Percentiles rank a stretch among this genome's conserved stretches.
Conservation (phyloP, 192 early-diverging fungal species). For the Blastocladiella britannica region DNA sequence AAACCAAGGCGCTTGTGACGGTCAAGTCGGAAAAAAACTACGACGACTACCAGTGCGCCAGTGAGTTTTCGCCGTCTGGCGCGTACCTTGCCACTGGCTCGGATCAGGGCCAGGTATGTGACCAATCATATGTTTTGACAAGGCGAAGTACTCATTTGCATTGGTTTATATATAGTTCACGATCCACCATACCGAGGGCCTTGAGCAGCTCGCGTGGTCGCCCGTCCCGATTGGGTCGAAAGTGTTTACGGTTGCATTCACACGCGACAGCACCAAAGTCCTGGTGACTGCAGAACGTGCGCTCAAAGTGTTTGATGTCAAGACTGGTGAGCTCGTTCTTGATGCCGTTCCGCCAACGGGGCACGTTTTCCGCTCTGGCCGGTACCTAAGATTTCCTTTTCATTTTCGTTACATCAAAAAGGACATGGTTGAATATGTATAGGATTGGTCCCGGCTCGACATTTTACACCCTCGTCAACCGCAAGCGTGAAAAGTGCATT, state of each 20-base stretch:
- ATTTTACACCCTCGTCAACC: neutral
- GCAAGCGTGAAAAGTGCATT: neutral
- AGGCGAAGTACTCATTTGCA: too few species aligned
- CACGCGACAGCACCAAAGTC: neutral
- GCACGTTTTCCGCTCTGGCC: neutral
- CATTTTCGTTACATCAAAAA: too few species aligned
- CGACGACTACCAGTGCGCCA: neutral
- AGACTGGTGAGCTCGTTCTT: neutral
- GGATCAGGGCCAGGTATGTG: neutral
- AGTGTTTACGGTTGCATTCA: neutral
- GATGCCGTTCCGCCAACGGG: neutral
- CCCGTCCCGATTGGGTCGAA: neutral
- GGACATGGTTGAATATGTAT: too few species aligned
- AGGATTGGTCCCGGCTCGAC: neutral
- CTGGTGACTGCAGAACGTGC: neutral
- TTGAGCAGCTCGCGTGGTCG: neutral
- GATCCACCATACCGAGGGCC: neutral
- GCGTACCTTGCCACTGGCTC: neutral
- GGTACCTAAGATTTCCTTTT: too few species aligned
- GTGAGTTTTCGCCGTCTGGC: neutral
- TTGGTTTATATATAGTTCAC: too few species aligned
- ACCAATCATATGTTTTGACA: too few species aligned
- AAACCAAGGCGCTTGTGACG: neutral
- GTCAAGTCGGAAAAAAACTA: neutral
- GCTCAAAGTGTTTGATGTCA: neutral